Evolutionary conservation across 2,329 filamentous ascomycete species (phyloP).

Genomic region (Alternaria novae-zelandiae): DNA sequence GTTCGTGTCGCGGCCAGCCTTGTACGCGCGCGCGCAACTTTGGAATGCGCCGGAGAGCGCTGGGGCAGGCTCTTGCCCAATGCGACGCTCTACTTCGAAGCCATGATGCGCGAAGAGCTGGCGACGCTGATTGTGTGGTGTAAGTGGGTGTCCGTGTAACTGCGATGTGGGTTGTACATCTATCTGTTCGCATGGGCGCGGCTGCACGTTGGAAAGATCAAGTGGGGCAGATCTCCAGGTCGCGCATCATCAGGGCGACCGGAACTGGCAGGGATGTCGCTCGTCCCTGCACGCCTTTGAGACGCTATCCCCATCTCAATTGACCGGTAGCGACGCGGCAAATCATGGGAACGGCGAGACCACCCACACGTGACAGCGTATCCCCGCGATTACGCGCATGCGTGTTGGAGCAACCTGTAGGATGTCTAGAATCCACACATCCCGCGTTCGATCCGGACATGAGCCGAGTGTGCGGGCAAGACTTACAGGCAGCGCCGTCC

Average conservation of each 20-base stretch:
- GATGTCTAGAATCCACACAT: not conserved
- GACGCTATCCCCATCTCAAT: not conserved
- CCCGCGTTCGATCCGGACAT: not conserved
- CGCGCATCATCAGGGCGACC: not conserved
- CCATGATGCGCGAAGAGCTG: not conserved
- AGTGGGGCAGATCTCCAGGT: not conserved
- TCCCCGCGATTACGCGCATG: not conserved
- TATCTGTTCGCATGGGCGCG: not conserved
- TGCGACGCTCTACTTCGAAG: not conserved
- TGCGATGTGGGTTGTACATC: not conserved
- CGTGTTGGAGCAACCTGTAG: not conserved
- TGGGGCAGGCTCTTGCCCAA: not conserved
- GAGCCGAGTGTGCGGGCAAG: not conserved
- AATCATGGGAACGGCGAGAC: not conserved
- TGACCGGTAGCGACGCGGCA: not conserved
- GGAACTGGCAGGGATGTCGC: not conserved
- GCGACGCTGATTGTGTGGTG: not conserved
- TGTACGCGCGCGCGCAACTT: not conserved
- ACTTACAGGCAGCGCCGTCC: not conserved
- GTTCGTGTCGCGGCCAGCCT: not conserved
- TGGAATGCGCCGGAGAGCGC: fast-evolving
- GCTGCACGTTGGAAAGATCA: not conserved
- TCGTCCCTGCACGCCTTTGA: not conserved
- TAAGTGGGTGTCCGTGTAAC: not conserved
- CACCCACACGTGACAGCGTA: not conserved